Evolutionary conservation across 2,329 filamentous ascomycete species (phyloP), one percentile per base, ranked within the genome.

Genomic region (Microsporum canis): DNA sequence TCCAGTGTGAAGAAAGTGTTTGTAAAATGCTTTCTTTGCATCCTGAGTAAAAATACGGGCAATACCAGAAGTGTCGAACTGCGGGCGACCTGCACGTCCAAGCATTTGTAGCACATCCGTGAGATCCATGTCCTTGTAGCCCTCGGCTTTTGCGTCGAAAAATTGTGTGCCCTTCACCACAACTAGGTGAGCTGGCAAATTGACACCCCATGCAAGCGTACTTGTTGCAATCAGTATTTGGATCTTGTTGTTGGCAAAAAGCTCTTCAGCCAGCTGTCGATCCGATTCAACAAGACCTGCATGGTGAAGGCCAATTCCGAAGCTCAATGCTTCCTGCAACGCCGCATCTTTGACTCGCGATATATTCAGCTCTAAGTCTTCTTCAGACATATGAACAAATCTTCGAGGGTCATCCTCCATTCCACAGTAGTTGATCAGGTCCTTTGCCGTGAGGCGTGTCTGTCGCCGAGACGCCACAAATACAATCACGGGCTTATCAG

Each of bases 51-150:
- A 96, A 71, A 99, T 99, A 34, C 92, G 87, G 7, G 94, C 95
- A 61, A 99, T 95, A 66, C 95, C 94, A 0, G 91, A 95, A 60
- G 87, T 88, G 73, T 99, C 94, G 72, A 99, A 99, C 71, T 99
- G 94, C 2, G 94, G 94, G 64, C 94, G 88, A 14, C 94, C 94
- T 10, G 94, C 94, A 75, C 94, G 87, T 67, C 94, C 94, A 33
- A 99, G 80, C 94, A 99, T 99, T 75, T 99, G 94, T 64, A 99
- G 78, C 36, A 99, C 94, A 75, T 99, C 94, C 0, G 94, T 99
- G 62, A 99, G 78, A 72, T 99, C 94, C 95, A 99, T 99, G 73
- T 99, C 95, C 71, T 89, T 94, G 77, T 99, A 99, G 0, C 88
- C 92, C 77, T 97, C 94, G 3, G 89, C 94, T 75, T 99, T 99